Evolutionary conservation across 768 basidiomycete genomes (phyloP).

Genomic region (Agrocybe praecox): DNA sequence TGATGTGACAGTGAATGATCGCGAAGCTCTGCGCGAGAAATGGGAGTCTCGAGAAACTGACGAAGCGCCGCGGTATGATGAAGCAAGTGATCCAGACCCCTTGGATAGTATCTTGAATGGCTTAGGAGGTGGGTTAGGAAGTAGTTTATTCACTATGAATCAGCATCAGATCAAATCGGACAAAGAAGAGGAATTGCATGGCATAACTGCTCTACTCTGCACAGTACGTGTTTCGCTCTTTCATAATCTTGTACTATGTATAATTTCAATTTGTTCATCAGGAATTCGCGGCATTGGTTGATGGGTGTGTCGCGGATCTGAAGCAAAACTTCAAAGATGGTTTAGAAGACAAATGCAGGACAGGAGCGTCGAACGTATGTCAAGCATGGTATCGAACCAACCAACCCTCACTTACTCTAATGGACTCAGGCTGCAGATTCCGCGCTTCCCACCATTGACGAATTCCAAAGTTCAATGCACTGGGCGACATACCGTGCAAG

Average conservation of each 20-base stretch:
- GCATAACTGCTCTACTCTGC: conserved; percentile 47
- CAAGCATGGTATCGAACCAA: too few species aligned
- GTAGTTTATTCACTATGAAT: conserved; percentile 37
- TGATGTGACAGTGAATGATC: conserved; percentile 52
- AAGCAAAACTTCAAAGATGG: conserved; percentile 54
- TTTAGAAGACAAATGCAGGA: conserved; percentile 58
- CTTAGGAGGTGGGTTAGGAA: conserved; percentile 23
- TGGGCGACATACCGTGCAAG: conserved; percentile 64
- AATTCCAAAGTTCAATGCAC: conserved; percentile 56
- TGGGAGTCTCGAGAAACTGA: conserved; percentile 49
- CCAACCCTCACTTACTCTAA: background rate
- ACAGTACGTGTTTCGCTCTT: conserved; percentile 28
- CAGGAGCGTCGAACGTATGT: conserved; percentile 51
- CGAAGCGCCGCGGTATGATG: conserved; percentile 9
- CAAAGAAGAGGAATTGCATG: conserved; percentile 39
- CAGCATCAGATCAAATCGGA: conserved; percentile 42
- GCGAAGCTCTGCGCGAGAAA: conserved; percentile 47
- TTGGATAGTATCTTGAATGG: conserved; percentile 34
- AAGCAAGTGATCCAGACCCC: conserved; percentile 30
- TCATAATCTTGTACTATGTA: background rate
- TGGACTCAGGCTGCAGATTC: conserved; percentile 37
- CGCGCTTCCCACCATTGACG: conserved; percentile 49
- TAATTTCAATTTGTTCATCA: conserved; percentile 15
- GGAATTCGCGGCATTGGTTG: conserved; percentile 50
- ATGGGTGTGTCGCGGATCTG: conserved; percentile 46